phyloP scores from a whole-genome alignment of 139 green algal species.

The Micromonas commoda region DNA sequence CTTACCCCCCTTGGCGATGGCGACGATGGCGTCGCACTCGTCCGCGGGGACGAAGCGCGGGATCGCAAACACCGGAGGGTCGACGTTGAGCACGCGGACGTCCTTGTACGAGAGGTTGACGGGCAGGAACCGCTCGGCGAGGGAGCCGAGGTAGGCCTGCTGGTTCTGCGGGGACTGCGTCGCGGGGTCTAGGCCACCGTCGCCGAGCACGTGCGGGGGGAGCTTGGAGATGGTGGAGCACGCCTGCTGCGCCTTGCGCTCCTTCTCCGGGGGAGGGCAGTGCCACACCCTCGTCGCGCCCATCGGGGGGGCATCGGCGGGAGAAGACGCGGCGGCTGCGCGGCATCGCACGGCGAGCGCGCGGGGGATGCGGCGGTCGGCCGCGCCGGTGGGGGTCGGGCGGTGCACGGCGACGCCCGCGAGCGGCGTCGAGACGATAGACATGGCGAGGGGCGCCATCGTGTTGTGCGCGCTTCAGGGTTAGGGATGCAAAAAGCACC shows the following conservation, averaged over 20 bases:
- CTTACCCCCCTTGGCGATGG: background rate
- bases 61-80: background rate
- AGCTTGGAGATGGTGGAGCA: background rate
- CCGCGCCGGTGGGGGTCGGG: too few relatives aligned
- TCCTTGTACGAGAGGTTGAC: background rate
- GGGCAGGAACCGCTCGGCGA: background rate
- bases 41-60: background rate
- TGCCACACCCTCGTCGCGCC: background rate
- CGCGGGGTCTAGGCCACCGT: background rate
- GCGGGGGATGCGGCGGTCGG: too few relatives aligned
- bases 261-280: background rate
- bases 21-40: background rate
- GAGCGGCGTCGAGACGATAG: too few relatives aligned
- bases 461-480: too few relatives aligned
- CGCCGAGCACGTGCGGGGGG: background rate
- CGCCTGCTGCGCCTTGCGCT: background rate
- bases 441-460: too few relatives aligned
- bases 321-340: too few relatives aligned
- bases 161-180: background rate
- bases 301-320: background rate
- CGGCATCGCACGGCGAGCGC: background rate
- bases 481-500: too few relatives aligned
- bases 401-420: too few relatives aligned
- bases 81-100: background rate
- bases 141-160: background rate